Evolutionary conservation across 495 filamentous ascomycete species (phyloP).

Genomic region (Beverwykella pulmonaria): DNA sequence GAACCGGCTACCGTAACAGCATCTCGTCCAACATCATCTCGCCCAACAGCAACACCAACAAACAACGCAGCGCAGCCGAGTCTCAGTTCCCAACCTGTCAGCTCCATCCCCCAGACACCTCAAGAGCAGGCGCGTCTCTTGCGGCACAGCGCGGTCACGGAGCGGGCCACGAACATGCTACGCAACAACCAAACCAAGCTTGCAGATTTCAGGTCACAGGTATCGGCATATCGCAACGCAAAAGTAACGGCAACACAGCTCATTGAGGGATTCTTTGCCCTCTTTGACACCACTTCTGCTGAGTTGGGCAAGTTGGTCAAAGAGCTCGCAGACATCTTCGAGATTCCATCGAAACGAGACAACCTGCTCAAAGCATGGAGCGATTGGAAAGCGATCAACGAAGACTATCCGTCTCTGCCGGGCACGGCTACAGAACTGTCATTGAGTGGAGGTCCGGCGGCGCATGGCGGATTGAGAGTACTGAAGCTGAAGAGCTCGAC

Average conservation of each 20-base stretch:
- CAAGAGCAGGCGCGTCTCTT: conserved; percentile 79
- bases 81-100: conserved; percentile 15
- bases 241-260: conserved; percentile 70
- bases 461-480: conserved; percentile 62
- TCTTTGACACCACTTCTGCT: conserved; percentile 76
- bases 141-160: conserved; percentile 77
- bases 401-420: conserved; percentile 92
- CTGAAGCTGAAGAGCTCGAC: conserved; percentile 77
- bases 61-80: conserved; percentile 25
- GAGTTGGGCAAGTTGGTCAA: conserved; percentile 89
- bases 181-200: conserved; percentile 73
- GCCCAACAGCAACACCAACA: conserved; percentile 32
- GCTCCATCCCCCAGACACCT: conserved; percentile 52
- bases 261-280: conserved; percentile 76
- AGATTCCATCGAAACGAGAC: conserved; percentile 72
- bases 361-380: conserved; percentile 81
- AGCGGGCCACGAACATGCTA: conserved; percentile 79
- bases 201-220: conserved; percentile 69
- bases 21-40: conserved; percentile 45
- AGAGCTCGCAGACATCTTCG: conserved; percentile 91
- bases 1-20: conserved; percentile 49
- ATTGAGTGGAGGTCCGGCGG: conserved; percentile 51
- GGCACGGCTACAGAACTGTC: conserved; percentile 60
- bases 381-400: conserved; percentile 92
- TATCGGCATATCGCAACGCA: conserved; percentile 73